Percentiles rank a stretch among this genome's conserved stretches.
phyloP scores from a whole-genome alignment of 805 yeast genomes.

The Candida takata region DNA sequence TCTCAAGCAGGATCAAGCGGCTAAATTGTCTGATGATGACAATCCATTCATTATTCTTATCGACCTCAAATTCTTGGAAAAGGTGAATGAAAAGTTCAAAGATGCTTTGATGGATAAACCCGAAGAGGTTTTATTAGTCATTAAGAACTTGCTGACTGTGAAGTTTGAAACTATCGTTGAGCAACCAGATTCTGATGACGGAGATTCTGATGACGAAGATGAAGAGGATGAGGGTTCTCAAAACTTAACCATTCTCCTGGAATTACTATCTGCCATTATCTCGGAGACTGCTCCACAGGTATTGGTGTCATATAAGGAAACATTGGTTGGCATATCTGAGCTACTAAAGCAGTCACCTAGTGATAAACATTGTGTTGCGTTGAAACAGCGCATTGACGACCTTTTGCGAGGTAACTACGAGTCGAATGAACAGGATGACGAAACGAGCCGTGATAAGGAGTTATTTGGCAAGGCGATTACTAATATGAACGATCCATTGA shows the following conservation, averaged over 20 bases:
- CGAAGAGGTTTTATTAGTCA: conserved; percentile 44
- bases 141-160: conserved; percentile 33
- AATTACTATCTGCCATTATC: conserved; percentile 31
- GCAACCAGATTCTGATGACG: conserved; percentile 24
- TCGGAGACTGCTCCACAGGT: conserved; percentile 22
- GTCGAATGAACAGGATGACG: conserved; percentile 4
- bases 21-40: conserved; percentile 7
- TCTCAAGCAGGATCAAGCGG: conserved; percentile 8
- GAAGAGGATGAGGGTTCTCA: conserved; percentile 22
- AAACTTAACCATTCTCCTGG: conserved; percentile 29
- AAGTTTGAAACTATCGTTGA: conserved; percentile 9
- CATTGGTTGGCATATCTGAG: conserved; percentile 26
- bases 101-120: conserved; percentile 41
- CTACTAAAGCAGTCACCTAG: conserved; percentile 11
- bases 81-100: conserved; percentile 49
- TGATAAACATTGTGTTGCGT: conserved; percentile 12
- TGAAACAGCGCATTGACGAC: conserved; percentile 15
- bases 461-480: conserved; percentile 53
- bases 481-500: conserved; percentile 66
- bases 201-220: conserved; percentile 32
- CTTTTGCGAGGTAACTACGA: conserved; percentile 9
- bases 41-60: conserved; percentile 50
- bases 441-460: conserved; percentile 27
- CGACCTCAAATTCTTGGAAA: conserved; percentile 60
- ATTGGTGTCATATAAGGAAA: conserved; percentile 14